Conservation (phyloP, 805 yeast species). For the Barnettozyma populi region DNA sequence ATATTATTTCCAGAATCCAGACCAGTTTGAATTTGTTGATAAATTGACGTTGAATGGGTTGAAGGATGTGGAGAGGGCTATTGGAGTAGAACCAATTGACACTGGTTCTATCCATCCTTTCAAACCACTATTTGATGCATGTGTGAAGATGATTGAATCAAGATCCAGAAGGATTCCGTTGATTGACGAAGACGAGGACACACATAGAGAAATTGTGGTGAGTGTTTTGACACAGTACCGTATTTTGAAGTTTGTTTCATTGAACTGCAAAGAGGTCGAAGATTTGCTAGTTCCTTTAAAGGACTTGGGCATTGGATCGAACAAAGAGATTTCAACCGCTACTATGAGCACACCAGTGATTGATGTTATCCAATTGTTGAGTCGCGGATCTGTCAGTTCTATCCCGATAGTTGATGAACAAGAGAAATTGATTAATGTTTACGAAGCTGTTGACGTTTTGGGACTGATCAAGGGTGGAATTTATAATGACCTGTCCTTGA, state of each 20-base stretch:
- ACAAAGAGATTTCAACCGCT: constrained; percentile 60
- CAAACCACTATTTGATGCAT: constrained; percentile 84
- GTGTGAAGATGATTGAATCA: constrained; percentile 82
- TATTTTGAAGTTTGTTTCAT: constrained; percentile 88
- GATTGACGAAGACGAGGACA: constrained; percentile 89
- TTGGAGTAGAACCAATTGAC: constrained; percentile 82
- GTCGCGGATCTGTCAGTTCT: constrained; percentile 78
- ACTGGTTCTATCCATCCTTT: constrained; percentile 88
- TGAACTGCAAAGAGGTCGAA: constrained; percentile 92
- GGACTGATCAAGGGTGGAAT: constrained; percentile 92
- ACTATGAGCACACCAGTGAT: constrained; percentile 89
- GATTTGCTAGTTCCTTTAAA: constrained; percentile 71
- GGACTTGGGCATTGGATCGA: constrained; percentile 62
- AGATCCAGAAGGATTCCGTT: constrained; percentile 91
- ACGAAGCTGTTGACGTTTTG: constrained; percentile 92
- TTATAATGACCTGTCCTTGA: constrained; percentile 80
- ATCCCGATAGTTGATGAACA: constrained; percentile 86
- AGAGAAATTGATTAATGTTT: constrained; percentile 71
- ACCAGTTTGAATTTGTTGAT: constrained; percentile 82
- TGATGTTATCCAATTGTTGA: constrained; percentile 80
- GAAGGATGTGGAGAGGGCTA: constrained; percentile 78
- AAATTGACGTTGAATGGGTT: constrained; percentile 79
- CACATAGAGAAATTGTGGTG: constrained; percentile 90
- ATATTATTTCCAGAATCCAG: constrained; percentile 86
- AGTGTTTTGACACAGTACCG: constrained; percentile 94